Conservation (phyloP, 2,329 filamentous ascomycete genomes). For the Nothophoma quercina region DNA sequence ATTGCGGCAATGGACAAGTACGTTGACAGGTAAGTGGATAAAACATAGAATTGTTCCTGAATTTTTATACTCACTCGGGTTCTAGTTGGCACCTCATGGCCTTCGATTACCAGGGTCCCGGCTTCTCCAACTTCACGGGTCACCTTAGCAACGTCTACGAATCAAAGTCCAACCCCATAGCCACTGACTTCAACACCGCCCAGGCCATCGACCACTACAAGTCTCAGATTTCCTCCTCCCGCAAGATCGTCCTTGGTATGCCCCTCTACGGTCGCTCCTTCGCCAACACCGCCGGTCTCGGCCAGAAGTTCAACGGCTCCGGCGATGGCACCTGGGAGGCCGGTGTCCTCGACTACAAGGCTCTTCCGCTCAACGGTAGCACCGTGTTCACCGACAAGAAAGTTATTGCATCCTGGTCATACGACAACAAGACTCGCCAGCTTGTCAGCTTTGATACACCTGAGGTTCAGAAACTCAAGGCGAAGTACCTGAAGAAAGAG, state of each 20-base stretch:
- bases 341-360: conserved; percentile 40
- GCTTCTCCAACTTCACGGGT: conserved; percentile 76
- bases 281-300: conserved; percentile 33
- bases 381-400: conserved; percentile 31
- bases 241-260: conserved; percentile 39
- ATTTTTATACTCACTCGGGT: too few species aligned
- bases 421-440: conserved; percentile 27
- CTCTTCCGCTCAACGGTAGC: conserved; percentile 32
- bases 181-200: conserved; percentile 42
- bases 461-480: conserved; percentile 31
- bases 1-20: conserved; percentile 52
- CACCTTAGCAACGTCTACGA: conserved; percentile 39
- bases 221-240: conserved; percentile 21
- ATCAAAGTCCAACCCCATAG: conserved; percentile 22
- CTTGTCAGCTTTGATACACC: conserved; percentile 40
- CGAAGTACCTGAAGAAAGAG: conserved; percentile 32
- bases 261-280: conserved; percentile 43
- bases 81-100: conserved; percentile 71
- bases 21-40: too few species aligned
- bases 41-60: too few species aligned
- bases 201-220: conserved; percentile 39
- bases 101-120: conserved; percentile 68
- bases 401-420: conserved; percentile 30
- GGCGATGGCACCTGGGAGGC: conserved; percentile 35
- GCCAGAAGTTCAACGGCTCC: conserved; percentile 36